Base-by-base conservation (phyloP, 1,284 basidiomycete genomes). In the Vanrija humicola region DNA sequence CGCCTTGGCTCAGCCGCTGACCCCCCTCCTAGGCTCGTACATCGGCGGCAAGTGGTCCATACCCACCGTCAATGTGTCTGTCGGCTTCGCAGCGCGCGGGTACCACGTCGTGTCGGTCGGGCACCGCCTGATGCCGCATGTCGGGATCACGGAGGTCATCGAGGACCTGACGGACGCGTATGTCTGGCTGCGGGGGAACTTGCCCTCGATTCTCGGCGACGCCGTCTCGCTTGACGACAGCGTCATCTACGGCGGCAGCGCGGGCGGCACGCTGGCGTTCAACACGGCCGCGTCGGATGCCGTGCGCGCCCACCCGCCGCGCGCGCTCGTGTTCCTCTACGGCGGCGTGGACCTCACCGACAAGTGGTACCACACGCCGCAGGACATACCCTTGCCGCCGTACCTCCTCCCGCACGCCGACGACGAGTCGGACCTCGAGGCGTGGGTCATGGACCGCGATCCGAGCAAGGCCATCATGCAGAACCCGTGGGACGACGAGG, bases 81-180 rank as follows among this genome's bases (percentile, higher is more conserved):
- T 54, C 9, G 63, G 58, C 9, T 64, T 69, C 50, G 48, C 44
- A 1, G 28, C 43, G 15, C 25, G 40, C 6, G 58, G 56, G 1
- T 66, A 62, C 46, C 61, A 64, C 50, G 58, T 69, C 46, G 62
- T 69, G 19, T 64, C 62, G 1, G 54, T 60, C 4, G 61, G 49
- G 3, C 66, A 67, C 54, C 64, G 67, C 14, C 54, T 63, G 43
- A 45, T 48, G 12, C 67, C 67, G 5, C 59, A 66, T n/a, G 64
- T 55, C 21, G 10, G 18, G 10, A 28, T 68, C 18, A 19, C 18
- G 10, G 66, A 69, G 15, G 50, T 55, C 6, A 16, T 62, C 19
- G 39, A 59, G 23, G 67, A 69, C 49, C 38, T 48, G 15, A 16
- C 23, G 5, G 61, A 64, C 43, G 57, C 64, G 1, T 50, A 47